Evolutionary conservation across 768 basidiomycete genomes (phyloP).

Genomic region (Podaxis sp.): DNA sequence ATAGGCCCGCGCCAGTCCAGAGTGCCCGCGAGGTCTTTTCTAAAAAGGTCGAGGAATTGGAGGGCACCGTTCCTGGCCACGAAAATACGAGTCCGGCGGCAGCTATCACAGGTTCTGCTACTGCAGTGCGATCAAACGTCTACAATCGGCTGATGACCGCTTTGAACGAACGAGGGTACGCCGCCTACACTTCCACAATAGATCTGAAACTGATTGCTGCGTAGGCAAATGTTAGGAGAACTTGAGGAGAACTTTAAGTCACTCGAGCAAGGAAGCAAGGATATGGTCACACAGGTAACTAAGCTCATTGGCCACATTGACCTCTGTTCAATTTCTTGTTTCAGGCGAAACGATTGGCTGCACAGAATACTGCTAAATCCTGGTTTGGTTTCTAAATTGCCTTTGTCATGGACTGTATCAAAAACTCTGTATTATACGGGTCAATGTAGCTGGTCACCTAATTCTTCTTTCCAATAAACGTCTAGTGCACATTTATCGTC

Average conservation of each 20-base stretch:
- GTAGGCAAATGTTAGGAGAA: slow-evolving; percentile 61
- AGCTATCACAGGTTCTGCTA: slow-evolving; percentile 31
- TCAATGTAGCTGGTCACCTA: slow-evolving; percentile 3
- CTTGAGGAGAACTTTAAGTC: slow-evolving; percentile 63
- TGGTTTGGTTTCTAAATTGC: slow-evolving; percentile 57
- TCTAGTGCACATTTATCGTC: slow-evolving; percentile 31
- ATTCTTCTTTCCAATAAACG: slow-evolving; percentile 27
- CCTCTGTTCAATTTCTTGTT: not conserved
- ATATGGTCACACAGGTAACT: slow-evolving; percentile 61
- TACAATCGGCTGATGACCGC: slow-evolving; percentile 53
- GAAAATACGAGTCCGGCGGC: slow-evolving; percentile 24
- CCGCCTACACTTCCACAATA: not conserved
- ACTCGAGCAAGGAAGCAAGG: slow-evolving; percentile 64
- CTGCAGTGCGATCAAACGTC: slow-evolving; percentile 37
- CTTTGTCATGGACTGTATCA: not conserved
- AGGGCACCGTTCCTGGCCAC: not conserved
- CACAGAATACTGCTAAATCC: slow-evolving; percentile 60
- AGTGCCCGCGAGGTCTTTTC: slow-evolving; percentile 11
- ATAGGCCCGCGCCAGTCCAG: slow-evolving; percentile 51
- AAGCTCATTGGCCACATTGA: not conserved
- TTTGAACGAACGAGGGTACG: slow-evolving; percentile 63
- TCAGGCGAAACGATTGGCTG: slow-evolving; percentile 63
- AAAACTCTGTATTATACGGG: not conserved
- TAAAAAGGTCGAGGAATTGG: slow-evolving; percentile 12
- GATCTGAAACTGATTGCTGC: not conserved